A percentile compares a stretch with the other conserved stretches of the same genome.
phyloP scores from a whole-genome alignment of 306 rosid genomes.

The Biancaea sappan region DNA sequence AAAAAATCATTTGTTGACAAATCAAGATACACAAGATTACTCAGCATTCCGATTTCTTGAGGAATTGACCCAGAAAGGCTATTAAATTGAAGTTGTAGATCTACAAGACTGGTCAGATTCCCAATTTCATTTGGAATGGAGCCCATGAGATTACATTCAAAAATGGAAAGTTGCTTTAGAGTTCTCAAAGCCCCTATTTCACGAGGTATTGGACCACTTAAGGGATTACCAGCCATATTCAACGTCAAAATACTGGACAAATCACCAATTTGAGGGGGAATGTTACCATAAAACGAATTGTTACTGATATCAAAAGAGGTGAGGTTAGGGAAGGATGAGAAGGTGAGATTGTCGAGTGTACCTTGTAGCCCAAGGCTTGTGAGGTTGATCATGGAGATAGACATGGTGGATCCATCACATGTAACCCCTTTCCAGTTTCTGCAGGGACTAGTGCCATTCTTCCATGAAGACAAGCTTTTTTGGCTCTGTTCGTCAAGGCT shows the following conservation, averaged over 20 bases:
- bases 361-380: not conserved
- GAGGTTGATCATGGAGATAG: not conserved
- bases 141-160: not conserved
- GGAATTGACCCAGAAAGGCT: not conserved
- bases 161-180: not conserved
- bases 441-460: not conserved
- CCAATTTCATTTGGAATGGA: not conserved
- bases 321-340: not conserved
- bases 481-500: conserved; percentile 14
- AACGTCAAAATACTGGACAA: not conserved
- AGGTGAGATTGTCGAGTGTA: no score
- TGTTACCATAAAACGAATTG: not conserved
- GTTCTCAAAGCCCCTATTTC: conserved; percentile 10
- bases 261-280: not conserved
- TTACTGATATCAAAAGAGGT: not conserved
- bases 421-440: no score
- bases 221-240: not conserved
- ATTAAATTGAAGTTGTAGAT: fast-evolving
- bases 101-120: not conserved
- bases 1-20: fast-evolving
- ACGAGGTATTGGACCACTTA: not conserved
- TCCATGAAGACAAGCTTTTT: not conserved
- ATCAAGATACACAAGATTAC: not conserved
- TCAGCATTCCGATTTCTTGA: not conserved
- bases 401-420: no score